A percentile compares a stretch with the other conserved stretches of the same genome.
Conservation (phyloP, 2,329 filamentous ascomycete genomes). For the Alternaria novae-zelandiae region DNA sequence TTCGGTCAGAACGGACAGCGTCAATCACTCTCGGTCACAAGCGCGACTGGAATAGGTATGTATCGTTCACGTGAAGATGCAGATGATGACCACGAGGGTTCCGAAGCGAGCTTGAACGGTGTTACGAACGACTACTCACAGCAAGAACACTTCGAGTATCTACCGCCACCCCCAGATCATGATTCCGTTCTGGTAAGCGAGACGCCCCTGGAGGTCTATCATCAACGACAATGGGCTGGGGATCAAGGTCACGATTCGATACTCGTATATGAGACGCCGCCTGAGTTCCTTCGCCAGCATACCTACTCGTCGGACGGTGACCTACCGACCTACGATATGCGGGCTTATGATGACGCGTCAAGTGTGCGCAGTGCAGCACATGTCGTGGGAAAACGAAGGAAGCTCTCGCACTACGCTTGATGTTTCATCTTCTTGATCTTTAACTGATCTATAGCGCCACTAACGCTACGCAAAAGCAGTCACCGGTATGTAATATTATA, state of each 20-base stretch:
- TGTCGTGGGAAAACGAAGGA: background rate
- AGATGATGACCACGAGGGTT: background rate
- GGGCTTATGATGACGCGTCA: background rate
- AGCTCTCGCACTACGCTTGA: background rate
- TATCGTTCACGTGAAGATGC: background rate
- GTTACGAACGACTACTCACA: background rate
- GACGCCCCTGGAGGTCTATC: conserved; percentile 1
- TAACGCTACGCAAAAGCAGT: too few relatives aligned
- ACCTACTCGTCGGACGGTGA: background rate
- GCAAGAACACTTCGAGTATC: background rate
- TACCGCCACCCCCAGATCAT: background rate
- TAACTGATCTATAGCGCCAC: background rate
- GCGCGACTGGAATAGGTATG: background rate
- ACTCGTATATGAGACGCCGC: conserved; percentile 15
- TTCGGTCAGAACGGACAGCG: background rate
- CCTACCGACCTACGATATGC: background rate
- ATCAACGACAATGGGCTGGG: background rate
- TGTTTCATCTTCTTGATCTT: background rate
- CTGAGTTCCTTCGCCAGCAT: background rate
- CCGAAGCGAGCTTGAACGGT: conserved; percentile 3
- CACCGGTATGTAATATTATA: too few relatives aligned
- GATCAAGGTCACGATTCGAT: conserved; percentile 1
- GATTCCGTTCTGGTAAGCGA: background rate
- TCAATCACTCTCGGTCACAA: background rate
- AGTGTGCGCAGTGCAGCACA: background rate